Conservation (phyloP, 106 monocot genomes). For the Phalaenopsis aphrodite region DNA sequence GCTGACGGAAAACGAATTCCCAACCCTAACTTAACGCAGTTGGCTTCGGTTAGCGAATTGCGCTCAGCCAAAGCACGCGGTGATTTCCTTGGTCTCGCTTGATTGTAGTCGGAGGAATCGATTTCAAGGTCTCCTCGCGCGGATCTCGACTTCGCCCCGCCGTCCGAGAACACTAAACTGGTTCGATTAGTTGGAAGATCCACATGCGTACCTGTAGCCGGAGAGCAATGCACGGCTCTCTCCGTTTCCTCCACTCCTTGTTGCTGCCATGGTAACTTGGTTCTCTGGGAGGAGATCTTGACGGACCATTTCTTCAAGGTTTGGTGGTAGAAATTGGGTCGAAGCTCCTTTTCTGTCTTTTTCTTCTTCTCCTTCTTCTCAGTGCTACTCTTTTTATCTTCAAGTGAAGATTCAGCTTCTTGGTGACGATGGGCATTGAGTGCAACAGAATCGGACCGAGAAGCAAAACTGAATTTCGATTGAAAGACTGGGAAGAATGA, state of each 20-base stretch:
- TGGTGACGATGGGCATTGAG: slow-evolving; percentile 1
- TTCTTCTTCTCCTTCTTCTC: slow-evolving; percentile 4
- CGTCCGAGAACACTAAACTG: neutral
- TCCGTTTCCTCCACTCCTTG: neutral
- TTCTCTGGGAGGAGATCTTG: slow-evolving; percentile 39
- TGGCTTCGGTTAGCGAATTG: neutral
- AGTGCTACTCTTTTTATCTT: no score
- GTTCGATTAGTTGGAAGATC: neutral
- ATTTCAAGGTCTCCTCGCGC: neutral
- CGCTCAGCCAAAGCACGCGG: neutral
- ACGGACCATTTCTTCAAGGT: slow-evolving; percentile 56
- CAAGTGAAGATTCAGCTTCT: slow-evolving; percentile 1
- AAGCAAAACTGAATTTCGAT: neutral
- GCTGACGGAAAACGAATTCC: slow-evolving; percentile 1
- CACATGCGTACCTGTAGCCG: slow-evolving; percentile 1
- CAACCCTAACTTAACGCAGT: neutral
- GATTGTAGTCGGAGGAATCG: slow-evolving; percentile 9
- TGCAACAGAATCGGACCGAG: neutral
- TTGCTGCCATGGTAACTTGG: slow-evolving; percentile 58
- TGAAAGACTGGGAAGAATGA: slow-evolving; percentile 9
- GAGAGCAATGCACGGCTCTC: neutral
- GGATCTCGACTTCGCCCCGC: neutral
- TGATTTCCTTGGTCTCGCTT: neutral
- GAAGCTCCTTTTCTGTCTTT: slow-evolving; percentile 37
- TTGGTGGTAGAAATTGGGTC: slow-evolving; percentile 52